Conservation (phyloP, 305 asterid genomes). For the Stenogyne calaminthoides region DNA sequence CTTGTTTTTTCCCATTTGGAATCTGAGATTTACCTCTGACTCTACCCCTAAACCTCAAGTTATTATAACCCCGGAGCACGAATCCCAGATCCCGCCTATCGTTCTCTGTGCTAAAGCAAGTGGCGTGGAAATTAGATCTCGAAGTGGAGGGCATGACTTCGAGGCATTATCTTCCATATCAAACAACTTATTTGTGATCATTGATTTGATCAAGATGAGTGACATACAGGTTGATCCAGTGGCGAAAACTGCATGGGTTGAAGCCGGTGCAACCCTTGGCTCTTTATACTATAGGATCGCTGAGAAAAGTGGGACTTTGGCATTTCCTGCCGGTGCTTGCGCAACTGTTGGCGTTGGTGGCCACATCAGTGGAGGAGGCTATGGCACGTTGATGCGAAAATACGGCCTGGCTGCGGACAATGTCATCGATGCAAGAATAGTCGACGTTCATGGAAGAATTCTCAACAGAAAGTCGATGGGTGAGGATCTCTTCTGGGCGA, state of each 20-base stretch:
- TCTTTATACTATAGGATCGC: no score
- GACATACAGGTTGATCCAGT: not conserved
- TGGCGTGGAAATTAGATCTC: conserved; percentile 33
- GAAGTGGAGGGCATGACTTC: conserved; percentile 49
- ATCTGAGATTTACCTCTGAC: not conserved
- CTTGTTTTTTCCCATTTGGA: not conserved
- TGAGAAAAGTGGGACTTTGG: not conserved
- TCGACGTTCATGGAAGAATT: no score
- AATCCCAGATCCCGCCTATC: conserved; percentile 36
- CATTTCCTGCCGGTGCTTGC: not conserved
- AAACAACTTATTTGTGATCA: not conserved
- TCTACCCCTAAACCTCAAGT: conserved; percentile 3
- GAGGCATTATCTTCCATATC: conserved; percentile 10
- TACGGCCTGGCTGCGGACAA: not conserved
- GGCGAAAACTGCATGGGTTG: no score
- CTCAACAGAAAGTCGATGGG: no score
- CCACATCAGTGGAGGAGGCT: not conserved
- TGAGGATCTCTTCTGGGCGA: no score
- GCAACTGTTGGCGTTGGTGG: not conserved
- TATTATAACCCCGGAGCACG: conserved; percentile 26
- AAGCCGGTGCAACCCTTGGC: no score
- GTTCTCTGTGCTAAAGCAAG: conserved; percentile 29
- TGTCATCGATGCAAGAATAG: no score
- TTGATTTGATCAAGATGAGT: conserved; percentile 19
- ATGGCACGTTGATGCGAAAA: not conserved